Conservation (phyloP, 2,329 filamentous ascomycete species). For the Xylaria sp. region DNA sequence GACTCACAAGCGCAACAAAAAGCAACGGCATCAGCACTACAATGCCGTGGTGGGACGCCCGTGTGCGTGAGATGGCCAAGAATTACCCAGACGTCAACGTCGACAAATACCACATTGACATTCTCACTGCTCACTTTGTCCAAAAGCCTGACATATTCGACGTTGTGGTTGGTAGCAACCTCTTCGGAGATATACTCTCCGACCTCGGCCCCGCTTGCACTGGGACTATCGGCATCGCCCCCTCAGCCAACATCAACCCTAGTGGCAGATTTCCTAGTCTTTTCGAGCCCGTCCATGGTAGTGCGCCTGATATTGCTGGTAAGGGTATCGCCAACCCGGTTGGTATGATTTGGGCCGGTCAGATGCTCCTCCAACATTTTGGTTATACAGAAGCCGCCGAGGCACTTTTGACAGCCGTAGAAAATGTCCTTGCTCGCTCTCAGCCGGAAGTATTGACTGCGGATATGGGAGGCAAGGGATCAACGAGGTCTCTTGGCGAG, state of each 20-base stretch:
- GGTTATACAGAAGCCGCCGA: slow-evolving; percentile 67
- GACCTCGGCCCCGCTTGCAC: slow-evolving; percentile 69
- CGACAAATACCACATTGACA: slow-evolving; percentile 73
- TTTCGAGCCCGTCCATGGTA: slow-evolving; percentile 72
- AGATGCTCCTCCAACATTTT: slow-evolving; percentile 74
- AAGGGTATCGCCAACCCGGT: slow-evolving; percentile 71
- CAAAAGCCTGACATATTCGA: slow-evolving; percentile 64
- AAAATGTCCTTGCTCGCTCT: slow-evolving; percentile 50
- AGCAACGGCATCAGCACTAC: slow-evolving; percentile 71
- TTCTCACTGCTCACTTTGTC: slow-evolving; percentile 71
- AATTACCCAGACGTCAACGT: slow-evolving; percentile 66
- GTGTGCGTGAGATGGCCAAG: slow-evolving; percentile 61
- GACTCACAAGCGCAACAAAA: slow-evolving; percentile 72
- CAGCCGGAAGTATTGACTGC: slow-evolving; percentile 64
- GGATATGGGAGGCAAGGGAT: slow-evolving; percentile 67
- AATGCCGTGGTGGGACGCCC: slow-evolving; percentile 73
- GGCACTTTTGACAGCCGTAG: slow-evolving; percentile 46
- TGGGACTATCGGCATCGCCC: slow-evolving; percentile 73
- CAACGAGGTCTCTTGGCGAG: slow-evolving; percentile 67
- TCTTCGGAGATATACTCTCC: slow-evolving; percentile 64
- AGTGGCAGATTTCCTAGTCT: slow-evolving; percentile 68
- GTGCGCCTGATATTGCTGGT: slow-evolving; percentile 71
- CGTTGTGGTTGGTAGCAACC: slow-evolving; percentile 69
- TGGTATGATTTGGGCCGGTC: slow-evolving; percentile 74
- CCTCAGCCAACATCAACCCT: slow-evolving; percentile 71